Conservation (phyloP, 306 rosid genomes). For the Glycine soja region DNA sequence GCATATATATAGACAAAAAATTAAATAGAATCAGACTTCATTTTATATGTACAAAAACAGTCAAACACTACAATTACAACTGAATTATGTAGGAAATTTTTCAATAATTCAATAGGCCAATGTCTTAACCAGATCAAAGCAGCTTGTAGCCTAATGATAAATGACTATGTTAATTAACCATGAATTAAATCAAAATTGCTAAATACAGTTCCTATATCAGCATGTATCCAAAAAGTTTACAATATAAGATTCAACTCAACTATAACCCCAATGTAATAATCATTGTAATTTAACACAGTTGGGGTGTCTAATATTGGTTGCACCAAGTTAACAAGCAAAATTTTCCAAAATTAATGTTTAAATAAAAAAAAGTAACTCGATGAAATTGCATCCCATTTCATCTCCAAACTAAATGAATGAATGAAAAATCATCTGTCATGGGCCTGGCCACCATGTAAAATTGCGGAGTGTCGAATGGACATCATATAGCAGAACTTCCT, state of each 20-base stretch:
- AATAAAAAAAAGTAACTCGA: neutral
- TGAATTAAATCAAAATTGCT: neutral
- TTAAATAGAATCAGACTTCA: slow-evolving; percentile 24
- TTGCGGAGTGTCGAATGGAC: neutral
- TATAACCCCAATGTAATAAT: neutral
- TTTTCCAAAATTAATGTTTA: neutral
- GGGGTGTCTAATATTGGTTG: slow-evolving; percentile 1
- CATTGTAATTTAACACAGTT: neutral
- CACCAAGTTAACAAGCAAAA: slow-evolving; percentile 3
- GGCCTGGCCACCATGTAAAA: neutral
- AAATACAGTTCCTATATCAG: neutral
- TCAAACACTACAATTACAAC: slow-evolving; percentile 6
- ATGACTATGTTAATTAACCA: neutral
- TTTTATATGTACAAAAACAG: neutral
- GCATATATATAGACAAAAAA: slow-evolving; percentile 1
- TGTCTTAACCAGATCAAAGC: neutral
- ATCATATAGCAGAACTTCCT: slow-evolving; percentile 13
- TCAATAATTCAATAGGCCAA: neutral
- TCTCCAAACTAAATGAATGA: slow-evolving; percentile 5
- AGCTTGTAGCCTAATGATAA: neutral
- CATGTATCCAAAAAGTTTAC: neutral
- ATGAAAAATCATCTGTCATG: neutral
- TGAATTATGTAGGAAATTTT: neutral
- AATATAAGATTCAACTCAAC: neutral
- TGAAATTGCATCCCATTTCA: slow-evolving; percentile 11